Evolutionary conservation across 148 eudicot genomes (phyloP).

Genomic region (Cornus suecica): DNA sequence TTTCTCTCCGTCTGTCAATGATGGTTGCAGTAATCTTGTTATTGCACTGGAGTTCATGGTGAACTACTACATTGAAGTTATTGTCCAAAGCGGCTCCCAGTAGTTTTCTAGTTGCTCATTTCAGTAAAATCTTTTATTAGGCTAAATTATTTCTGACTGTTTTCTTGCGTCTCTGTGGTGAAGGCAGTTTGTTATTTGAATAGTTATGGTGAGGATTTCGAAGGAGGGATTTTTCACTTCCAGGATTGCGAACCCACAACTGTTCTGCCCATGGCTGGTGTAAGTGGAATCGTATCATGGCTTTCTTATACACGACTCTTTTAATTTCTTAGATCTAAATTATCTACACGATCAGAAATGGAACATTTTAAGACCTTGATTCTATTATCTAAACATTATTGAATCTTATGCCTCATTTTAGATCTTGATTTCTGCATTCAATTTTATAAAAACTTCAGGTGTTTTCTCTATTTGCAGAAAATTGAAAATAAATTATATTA

Average conservation of each 20-base stretch:
- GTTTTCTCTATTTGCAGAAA: background rate
- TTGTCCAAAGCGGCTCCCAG: background rate
- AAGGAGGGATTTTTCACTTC: constrained; percentile 90
- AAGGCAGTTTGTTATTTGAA: constrained; percentile 96
- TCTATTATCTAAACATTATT: background rate
- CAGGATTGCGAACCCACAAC: constrained; percentile 77
- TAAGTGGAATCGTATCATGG: constrained; percentile 30
- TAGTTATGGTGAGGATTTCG: constrained; percentile 61
- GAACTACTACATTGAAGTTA: background rate
- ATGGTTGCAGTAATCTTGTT: background rate
- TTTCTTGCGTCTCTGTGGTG: constrained; percentile 14
- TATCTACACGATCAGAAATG: background rate
- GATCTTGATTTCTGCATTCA: background rate
- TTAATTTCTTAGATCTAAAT: background rate
- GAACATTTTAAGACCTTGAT: background rate
- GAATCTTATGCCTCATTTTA: background rate
- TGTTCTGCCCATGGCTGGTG: constrained; percentile 77
- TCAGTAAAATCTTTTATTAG: background rate
- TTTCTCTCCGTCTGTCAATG: background rate
- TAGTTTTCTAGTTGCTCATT: background rate
- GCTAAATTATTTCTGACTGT: background rate
- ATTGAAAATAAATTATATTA: background rate
- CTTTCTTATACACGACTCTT: background rate
- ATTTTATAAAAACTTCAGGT: no score
- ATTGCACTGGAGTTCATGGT: background rate